These are phyloP conservation scores for Jamesozyma jinghongensis DNA, from an alignment of 805 yeast genomes.

Conservation along the genomic window DNA sequence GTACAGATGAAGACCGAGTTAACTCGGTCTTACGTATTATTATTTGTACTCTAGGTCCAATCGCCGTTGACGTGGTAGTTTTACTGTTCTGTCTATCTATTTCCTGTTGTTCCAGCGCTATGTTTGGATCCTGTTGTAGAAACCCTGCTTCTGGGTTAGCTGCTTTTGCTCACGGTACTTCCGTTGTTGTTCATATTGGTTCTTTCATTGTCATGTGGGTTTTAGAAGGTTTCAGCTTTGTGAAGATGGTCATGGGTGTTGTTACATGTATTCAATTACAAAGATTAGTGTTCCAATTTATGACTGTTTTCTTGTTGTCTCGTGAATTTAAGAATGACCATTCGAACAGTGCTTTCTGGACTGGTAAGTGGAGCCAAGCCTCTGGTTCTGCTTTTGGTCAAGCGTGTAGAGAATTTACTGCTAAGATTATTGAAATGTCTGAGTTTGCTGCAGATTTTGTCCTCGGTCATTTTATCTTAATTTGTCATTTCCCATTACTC, in stretches of 20 bases:
- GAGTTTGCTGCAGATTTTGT: slow-evolving; percentile 95
- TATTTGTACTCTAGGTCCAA: slow-evolving; percentile 81
- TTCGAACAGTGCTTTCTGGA: slow-evolving; percentile 97
- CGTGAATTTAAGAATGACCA: slow-evolving; percentile 94
- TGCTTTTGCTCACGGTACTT: slow-evolving; percentile 91
- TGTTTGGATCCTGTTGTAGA: slow-evolving; percentile 89
- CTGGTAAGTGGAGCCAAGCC: slow-evolving; percentile 91
- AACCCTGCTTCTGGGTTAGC: slow-evolving; percentile 94
- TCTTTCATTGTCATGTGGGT: slow-evolving; percentile 96
- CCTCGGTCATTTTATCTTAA: slow-evolving; percentile 79
- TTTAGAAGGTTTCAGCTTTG: slow-evolving; percentile 82
- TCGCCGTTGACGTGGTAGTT: slow-evolving; percentile 80
- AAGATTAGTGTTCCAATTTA: slow-evolving; percentile 73
- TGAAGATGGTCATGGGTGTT: slow-evolving; percentile 78
- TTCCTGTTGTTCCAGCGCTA: slow-evolving; percentile 95
- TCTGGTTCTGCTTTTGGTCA: slow-evolving; percentile 89
- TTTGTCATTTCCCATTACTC: slow-evolving; percentile 81
- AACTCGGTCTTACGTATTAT: slow-evolving; percentile 64
- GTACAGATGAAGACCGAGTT: slow-evolving; percentile 39
- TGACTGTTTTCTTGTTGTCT: slow-evolving; percentile 69
- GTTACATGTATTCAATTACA: slow-evolving; percentile 76
- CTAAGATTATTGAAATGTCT: slow-evolving; percentile 86
- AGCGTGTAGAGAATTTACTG: slow-evolving; percentile 88
- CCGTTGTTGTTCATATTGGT: slow-evolving; percentile 76
- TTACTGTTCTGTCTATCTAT: slow-evolving; percentile 63